phyloP scores from a whole-genome alignment of 1,284 basidiomycete genomes.

The Fomitopsis betulina region DNA sequence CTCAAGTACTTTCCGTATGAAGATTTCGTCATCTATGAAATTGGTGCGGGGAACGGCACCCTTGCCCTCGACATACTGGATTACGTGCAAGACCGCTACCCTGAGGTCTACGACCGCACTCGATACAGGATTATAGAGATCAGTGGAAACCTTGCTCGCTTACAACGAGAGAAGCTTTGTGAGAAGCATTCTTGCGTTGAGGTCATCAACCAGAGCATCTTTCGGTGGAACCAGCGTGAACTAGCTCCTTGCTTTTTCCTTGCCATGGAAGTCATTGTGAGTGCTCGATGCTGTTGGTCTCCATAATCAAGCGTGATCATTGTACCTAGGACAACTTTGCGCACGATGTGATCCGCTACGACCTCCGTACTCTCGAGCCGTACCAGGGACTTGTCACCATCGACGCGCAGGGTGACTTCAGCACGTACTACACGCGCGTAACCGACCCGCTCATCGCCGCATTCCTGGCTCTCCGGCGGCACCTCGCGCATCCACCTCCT shows the following conservation, averaged over 20 bases:
- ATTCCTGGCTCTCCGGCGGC: constrained; percentile 63
- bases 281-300: constrained; percentile 25
- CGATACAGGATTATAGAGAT: constrained; percentile 95
- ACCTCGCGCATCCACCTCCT: constrained; percentile 49
- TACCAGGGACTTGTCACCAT: constrained; percentile 85
- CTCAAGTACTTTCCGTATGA: constrained; percentile 94
- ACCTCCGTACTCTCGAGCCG: constrained; percentile 72
- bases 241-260: constrained; percentile 88
- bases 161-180: constrained; percentile 63
- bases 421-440: constrained; percentile 81
- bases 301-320: not conserved
- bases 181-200: constrained; percentile 59
- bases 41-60: constrained; percentile 97
- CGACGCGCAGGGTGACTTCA: constrained; percentile 82
- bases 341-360: constrained; percentile 93
- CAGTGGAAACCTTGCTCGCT: constrained; percentile 68
- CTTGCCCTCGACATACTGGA: constrained; percentile 87
- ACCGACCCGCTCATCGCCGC: constrained; percentile 80
- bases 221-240: constrained; percentile 79
- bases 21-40: constrained; percentile 94
- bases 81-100: constrained; percentile 74
- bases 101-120: constrained; percentile 90
- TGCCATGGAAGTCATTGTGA: constrained; percentile 92
- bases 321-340: constrained; percentile 86
- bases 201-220: constrained; percentile 81